A percentile compares a stretch with the other conserved stretches of the same genome.
Conservation (phyloP, 139 green algal genomes). For the Zygnema cylindricum region DNA sequence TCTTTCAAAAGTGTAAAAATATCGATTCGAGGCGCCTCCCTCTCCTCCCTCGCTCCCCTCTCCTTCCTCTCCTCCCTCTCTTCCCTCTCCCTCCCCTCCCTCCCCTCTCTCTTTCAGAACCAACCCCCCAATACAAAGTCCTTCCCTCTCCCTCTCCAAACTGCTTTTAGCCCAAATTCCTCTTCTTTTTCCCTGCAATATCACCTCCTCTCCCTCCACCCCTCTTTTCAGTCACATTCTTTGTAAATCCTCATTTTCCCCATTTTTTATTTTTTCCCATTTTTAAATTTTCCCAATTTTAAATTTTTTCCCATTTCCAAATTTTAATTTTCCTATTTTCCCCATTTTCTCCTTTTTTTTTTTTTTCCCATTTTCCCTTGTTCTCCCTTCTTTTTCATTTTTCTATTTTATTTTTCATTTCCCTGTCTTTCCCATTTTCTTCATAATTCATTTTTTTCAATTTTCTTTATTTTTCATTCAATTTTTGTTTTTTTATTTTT, state of each 20-base stretch:
- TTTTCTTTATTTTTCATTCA: no score
- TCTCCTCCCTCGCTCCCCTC: slow-evolving; percentile 9
- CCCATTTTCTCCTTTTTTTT: background rate
- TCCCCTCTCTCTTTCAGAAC: background rate
- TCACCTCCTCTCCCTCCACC: no score
- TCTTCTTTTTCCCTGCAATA: background rate
- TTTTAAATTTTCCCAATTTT: background rate
- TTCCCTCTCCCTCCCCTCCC: background rate
- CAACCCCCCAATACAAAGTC: slow-evolving; percentile 12
- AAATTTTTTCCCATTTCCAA: background rate
- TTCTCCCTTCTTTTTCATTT: background rate
- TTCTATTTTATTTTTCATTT: background rate
- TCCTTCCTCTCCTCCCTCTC: background rate
- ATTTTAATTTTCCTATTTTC: background rate
- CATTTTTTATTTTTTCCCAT: no score
- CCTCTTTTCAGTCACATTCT: no score
- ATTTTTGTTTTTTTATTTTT: no score
- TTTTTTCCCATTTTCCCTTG: background rate
- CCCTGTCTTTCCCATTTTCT: background rate
- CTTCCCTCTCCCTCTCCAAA: background rate
- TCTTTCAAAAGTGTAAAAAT: background rate
- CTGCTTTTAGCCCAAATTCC: background rate
- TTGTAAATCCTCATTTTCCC: no score
- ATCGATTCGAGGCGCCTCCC: background rate
- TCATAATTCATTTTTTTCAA: no score